A percentile compares a stretch with the other conserved stretches of the same genome.
These are phyloP conservation scores for Alternaria triticimaculans DNA, from an alignment of 2,329 filamentous ascomycete genomes.

Conservation along the genomic window DNA sequence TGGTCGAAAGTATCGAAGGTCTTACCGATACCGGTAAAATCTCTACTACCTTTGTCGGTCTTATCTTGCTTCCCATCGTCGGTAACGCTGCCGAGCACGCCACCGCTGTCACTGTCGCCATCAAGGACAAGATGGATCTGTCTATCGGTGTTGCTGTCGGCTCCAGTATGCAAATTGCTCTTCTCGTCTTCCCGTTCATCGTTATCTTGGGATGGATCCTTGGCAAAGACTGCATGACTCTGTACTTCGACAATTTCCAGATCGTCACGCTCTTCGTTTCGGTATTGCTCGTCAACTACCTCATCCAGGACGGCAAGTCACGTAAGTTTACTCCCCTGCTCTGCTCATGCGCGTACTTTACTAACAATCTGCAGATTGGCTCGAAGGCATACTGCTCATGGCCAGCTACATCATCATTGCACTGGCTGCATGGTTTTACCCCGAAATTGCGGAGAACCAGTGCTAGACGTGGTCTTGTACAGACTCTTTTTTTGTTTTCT, in stretches of 20 bases:
- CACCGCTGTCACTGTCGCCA: constrained; percentile 66
- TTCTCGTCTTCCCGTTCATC: constrained; percentile 66
- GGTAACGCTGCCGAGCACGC: constrained; percentile 72
- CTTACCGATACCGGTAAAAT: constrained; percentile 58
- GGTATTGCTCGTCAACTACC: constrained; percentile 65
- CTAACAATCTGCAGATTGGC: constrained; percentile 54
- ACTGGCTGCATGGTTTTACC: constrained; percentile 63
- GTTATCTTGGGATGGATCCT: constrained; percentile 68
- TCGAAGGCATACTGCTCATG: constrained; percentile 67
- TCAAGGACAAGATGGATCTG: constrained; percentile 74
- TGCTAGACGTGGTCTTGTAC: constrained; percentile 11
- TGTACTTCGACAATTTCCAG: constrained; percentile 89
- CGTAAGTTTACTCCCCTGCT: constrained; percentile 32
- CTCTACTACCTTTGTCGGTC: constrained; percentile 66
- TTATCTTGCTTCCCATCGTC: constrained; percentile 70
- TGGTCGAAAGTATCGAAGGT: constrained; percentile 66
- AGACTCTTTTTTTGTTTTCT: neutral
- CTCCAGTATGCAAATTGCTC: constrained; percentile 69
- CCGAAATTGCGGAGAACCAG: constrained; percentile 31
- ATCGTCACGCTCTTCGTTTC: constrained; percentile 69
- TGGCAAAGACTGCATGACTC: constrained; percentile 68
- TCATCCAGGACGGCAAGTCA: constrained; percentile 67
- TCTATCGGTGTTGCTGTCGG: constrained; percentile 71
- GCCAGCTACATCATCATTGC: constrained; percentile 68
- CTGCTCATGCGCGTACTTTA: neutral